phyloP scores from a whole-genome alignment of 208 protist genomes.

The Wallacemonas sp. region DNA sequence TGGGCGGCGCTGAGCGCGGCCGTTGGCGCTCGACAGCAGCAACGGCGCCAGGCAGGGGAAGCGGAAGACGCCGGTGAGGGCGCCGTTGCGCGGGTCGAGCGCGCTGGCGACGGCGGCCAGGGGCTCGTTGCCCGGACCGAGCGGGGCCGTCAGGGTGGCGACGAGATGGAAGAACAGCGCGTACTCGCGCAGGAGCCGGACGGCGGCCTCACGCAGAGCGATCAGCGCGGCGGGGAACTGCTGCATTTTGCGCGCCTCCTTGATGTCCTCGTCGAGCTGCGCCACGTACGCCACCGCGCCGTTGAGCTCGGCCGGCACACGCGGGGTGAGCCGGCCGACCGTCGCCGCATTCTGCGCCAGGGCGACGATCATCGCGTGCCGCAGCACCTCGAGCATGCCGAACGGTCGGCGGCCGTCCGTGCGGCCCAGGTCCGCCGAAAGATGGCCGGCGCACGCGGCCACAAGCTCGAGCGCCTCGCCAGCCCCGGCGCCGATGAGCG shows the following conservation, averaged over 20 bases:
- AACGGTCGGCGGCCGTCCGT: neutral
- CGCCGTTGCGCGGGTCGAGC: slow-evolving; percentile 24
- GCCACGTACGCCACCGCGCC: slow-evolving; percentile 1
- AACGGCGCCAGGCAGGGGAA: slow-evolving; percentile 27
- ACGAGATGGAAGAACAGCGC: slow-evolving; percentile 41
- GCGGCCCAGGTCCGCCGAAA: neutral
- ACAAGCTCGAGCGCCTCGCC: neutral
- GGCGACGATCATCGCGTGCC: slow-evolving; percentile 21
- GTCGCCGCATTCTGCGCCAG: slow-evolving; percentile 18
- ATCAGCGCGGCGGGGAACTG: slow-evolving; percentile 18
- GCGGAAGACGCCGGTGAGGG: slow-evolving; percentile 30
- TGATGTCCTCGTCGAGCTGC: slow-evolving; percentile 21
- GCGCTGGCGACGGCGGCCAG: slow-evolving; percentile 25
- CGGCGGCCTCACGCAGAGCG: slow-evolving; percentile 21
- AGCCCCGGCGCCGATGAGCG: neutral
- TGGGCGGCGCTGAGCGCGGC: slow-evolving; percentile 7
- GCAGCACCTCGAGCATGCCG: slow-evolving; percentile 28
- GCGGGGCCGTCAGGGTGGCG: slow-evolving; percentile 21
- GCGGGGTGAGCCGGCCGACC: neutral
- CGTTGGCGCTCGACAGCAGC: neutral
- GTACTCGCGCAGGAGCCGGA: slow-evolving; percentile 30
- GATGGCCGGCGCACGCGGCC: neutral
- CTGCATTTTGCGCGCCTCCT: slow-evolving; percentile 1
- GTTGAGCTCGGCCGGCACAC: neutral
- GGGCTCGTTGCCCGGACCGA: slow-evolving; percentile 15